A percentile compares a stretch with the other conserved stretches of the same genome.
Evolutionary conservation across 768 basidiomycete species (phyloP).

Genomic region (Asterophora lycoperdoides): DNA sequence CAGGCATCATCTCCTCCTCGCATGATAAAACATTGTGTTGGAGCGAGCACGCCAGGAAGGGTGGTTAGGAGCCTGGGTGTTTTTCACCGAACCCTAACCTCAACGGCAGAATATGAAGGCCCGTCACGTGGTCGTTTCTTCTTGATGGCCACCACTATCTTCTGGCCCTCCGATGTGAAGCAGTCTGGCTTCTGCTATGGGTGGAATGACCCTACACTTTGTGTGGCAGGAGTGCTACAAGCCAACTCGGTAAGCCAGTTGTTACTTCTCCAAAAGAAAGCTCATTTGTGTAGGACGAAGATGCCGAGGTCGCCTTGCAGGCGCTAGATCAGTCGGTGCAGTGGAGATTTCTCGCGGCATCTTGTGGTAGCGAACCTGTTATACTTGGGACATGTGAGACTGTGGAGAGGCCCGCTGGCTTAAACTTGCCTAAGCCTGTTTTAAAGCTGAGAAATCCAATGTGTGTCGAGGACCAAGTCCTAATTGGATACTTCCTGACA

Average conservation of each 20-base stretch:
- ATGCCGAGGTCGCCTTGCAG: constrained; percentile 16
- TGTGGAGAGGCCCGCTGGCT: constrained; percentile 1
- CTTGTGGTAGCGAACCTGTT: constrained; percentile 30
- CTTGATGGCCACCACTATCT: constrained; percentile 35
- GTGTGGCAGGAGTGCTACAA: constrained; percentile 49
- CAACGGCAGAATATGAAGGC: too few species aligned
- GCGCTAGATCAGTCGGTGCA: constrained; percentile 17
- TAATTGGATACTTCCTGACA: not conserved
- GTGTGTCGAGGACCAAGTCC: constrained; percentile 9
- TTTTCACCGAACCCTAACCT: too few species aligned
- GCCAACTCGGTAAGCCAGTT: constrained; percentile 26
- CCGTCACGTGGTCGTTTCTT: constrained; percentile 28
- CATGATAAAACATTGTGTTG: too few species aligned
- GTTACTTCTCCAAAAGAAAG: not conserved
- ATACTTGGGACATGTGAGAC: constrained; percentile 32
- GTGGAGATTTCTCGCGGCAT: constrained; percentile 24
- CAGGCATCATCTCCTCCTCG: too few species aligned
- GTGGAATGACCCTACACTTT: constrained; percentile 46
- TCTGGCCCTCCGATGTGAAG: constrained; percentile 55
- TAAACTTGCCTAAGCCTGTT: constrained; percentile 3
- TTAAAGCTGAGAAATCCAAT: constrained; percentile 9
- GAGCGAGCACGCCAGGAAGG: too few species aligned
- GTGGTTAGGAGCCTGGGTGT: too few species aligned
- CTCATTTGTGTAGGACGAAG: constrained; percentile 10
- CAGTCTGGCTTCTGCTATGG: constrained; percentile 54